Evolutionary conservation across 345 rosid genomes (phyloP), one percentile per base, ranked within the genome.

Genomic region (Zanthoxylum bungeanum): DNA sequence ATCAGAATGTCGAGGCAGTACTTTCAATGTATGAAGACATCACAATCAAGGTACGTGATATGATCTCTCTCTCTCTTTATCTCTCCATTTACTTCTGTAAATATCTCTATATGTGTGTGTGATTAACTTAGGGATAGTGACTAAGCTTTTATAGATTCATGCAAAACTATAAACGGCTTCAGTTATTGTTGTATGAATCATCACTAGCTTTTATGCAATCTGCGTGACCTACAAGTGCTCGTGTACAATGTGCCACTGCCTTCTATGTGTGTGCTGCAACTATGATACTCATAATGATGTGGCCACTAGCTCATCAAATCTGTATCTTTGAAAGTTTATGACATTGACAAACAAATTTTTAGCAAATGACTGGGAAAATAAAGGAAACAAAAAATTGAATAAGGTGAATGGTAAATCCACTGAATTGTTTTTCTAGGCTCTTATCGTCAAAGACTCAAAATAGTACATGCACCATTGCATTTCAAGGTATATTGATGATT

Each of bases 1-100:
- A 85, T 77, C 85, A 85, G 69, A 94, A 94, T 60, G 93, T 92
- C 78, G 92, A 82, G 57, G 92, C 87, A 36, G 98, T 94, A 68
- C 97, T 94, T 70, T 86, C 97, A 8, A 70, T 88, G 84, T 94
- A 84, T 76, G 80, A 86, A 53, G 92, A 89, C 71, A 79, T 92
- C 68, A 88, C 93, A 11, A 63, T 92, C 47, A 88, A 92, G 97
- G 98, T 78, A 87, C 46, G 76, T 51, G 34, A 28, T 12, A 33
- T 25, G 10, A 24, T 72, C 36, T 71, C 42, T 71, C 70, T 71
- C 70, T 65, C 68, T 73, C 55, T 78, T 77, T 82, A 71, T 42
- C 24, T 66, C 34, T 6, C 49, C 56, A 11, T 33, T 42, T 55
- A 24, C 31, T 7, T 36, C 3, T 17, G 1, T 19, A 66, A 66